Conservation (phyloP, 176 grass and related monocot genomes). For the Phoenix dactylifera region DNA sequence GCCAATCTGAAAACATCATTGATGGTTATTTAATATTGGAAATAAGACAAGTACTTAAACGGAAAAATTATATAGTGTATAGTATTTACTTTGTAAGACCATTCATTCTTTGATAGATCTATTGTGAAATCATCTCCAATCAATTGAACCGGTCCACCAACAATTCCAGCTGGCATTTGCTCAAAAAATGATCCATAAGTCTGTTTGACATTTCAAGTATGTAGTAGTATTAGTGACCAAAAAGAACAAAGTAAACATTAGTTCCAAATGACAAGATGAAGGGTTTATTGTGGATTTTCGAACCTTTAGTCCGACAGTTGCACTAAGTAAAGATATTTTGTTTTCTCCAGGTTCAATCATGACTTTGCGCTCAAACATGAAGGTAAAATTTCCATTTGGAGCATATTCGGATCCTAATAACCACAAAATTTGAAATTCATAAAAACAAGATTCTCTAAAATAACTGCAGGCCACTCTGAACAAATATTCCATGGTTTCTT, state of each 20-base stretch:
- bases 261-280: no score
- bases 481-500: no score
- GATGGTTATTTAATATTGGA: background rate
- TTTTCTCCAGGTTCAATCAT: conserved; percentile 24
- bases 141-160: conserved; percentile 20
- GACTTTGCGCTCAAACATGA: conserved; percentile 20
- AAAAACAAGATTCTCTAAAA: no score
- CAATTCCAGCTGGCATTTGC: conserved; percentile 23
- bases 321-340: conserved; percentile 53
- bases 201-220: conserved; percentile 12
- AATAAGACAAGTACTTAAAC: background rate
- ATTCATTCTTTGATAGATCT: conserved; percentile 44
- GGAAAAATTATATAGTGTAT: no score
- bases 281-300: no score
- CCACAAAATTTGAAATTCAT: no score
- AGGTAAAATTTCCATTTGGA: conserved; percentile 19
- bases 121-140: conserved; percentile 8
- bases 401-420: conserved; percentile 27
- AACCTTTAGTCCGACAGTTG: conserved; percentile 69
- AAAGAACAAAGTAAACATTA: background rate
- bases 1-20: conserved; percentile 24
- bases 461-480: no score
- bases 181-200: conserved; percentile 28
- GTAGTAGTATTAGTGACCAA: no score
- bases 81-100: conserved; percentile 50